Base-by-base conservation (phyloP, 2,329 filamentous ascomycete genomes). In the Aspergillus ochraceoroseus region DNA sequence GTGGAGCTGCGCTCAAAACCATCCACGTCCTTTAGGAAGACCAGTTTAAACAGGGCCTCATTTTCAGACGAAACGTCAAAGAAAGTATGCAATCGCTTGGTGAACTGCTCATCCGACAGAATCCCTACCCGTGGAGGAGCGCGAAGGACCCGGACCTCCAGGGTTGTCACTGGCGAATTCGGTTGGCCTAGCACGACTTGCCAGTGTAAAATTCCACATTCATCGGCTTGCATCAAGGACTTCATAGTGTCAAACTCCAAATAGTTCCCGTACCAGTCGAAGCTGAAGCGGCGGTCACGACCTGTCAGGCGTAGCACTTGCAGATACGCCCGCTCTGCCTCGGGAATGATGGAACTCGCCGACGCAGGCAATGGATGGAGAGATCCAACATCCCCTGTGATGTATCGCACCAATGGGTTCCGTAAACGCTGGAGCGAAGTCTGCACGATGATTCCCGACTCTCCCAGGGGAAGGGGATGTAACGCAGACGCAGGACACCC, bases 341-440 rank as follows among this genome's bases (percentile, higher is more conserved):
- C 8, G n/a, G 34, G 25, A 3, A 41, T 12, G 2, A 2, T 13
- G 1, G 23, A n/a, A 1, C 22, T 26, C 2, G 52, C 43, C 0
- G 43, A 3, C 0, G 55, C 37, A 0, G 66, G 57, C 0, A 71
- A 41, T 1, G 55, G 30, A 20, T 68, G 67, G 0, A 72, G 26
- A 0, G 67, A 70, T 0, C 63, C 66, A 1, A 71, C 14, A 18
- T 73, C 70, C 0, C 69, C 68, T 0, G 63, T 67, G 2, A 68
- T 42, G 36, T 72, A 73, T 18, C 70, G 64, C 1, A 73, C 55
- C 0, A 73, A 50, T 0, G 70, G 70, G 7, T 73, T 67, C 0
- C 67, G 61, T 2, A 70, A 46, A 1, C 67, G 61, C 14, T 63
- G 57, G 0, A 73, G 55, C 0, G 64, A 70, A 0, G 70, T 72